phyloP scores from a whole-genome alignment of 176 grass and related monocot genomes.

The Aechmea fasciata region DNA sequence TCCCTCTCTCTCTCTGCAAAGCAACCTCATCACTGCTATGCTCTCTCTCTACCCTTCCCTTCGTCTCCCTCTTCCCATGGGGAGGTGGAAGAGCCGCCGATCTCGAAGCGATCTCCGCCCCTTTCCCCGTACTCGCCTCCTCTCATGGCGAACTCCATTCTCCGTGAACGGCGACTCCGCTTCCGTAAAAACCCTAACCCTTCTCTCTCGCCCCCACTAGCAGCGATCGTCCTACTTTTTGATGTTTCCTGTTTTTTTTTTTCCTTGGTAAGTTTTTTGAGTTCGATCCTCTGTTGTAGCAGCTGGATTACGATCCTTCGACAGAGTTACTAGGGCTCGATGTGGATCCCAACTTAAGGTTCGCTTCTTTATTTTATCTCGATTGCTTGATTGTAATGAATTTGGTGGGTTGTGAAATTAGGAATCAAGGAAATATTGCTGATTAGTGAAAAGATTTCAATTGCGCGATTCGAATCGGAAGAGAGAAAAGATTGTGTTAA shows the following conservation, averaged over 20 bases:
- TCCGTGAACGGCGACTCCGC: slow-evolving; percentile 14
- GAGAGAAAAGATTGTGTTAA: no score
- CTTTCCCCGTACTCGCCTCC: slow-evolving; percentile 3
- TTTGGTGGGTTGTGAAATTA: no score
- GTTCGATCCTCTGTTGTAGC: slow-evolving; percentile 20
- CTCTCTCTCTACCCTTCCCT: neutral
- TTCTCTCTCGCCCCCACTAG: neutral
- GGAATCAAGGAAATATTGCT: no score
- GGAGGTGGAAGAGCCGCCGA: slow-evolving; percentile 12
- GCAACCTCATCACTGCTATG: neutral
- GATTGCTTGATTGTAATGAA: neutral
- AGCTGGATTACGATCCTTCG: slow-evolving; percentile 48
- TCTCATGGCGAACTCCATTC: slow-evolving; percentile 3
- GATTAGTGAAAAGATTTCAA: no score
- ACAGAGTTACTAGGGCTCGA: slow-evolving; percentile 41
- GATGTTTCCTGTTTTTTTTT: neutral
- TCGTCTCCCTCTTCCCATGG: neutral
- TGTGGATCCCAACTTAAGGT: slow-evolving; percentile 29
- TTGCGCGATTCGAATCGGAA: no score
- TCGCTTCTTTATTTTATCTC: neutral
- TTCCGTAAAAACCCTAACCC: neutral
- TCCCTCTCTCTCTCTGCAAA: neutral
- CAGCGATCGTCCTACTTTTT: slow-evolving; percentile 1
- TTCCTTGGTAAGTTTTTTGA: neutral
- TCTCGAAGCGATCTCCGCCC: slow-evolving; percentile 8